These are phyloP conservation scores for Xylaria sp. DNA, from an alignment of 2,329 filamentous ascomycete genomes.

Conservation along the genomic window DNA sequence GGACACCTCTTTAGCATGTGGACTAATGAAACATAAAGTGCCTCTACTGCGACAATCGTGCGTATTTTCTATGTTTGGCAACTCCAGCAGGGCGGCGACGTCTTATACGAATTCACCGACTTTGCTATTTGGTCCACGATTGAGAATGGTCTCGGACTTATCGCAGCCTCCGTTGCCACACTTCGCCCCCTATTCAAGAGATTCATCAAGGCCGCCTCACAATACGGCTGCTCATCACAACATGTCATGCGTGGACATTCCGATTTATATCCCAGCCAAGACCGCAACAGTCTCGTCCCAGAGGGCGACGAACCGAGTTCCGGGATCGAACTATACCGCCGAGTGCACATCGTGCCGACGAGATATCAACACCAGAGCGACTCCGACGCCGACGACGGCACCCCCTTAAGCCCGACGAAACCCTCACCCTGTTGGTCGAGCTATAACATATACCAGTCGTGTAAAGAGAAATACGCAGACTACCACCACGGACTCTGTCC, in stretches of 20 bases:
- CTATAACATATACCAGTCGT: not conserved
- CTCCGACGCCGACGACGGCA: not conserved
- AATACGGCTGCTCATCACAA: not conserved
- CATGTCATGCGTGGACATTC: constrained; percentile 1
- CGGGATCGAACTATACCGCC: not conserved
- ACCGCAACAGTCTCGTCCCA: not conserved
- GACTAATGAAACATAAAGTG: constrained; percentile 24
- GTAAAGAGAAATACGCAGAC: not conserved
- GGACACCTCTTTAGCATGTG: not conserved
- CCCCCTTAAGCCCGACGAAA: not conserved
- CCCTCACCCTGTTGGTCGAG: constrained; percentile 2
- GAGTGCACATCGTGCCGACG: not conserved
- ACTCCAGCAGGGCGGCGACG: constrained; percentile 34
- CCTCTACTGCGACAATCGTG: constrained; percentile 39
- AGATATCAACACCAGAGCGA: not conserved
- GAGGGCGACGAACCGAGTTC: not conserved
- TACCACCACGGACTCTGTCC: constrained; percentile 1
- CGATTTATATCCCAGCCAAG: not conserved
- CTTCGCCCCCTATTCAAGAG: constrained; percentile 33
- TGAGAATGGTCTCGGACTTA: constrained; percentile 39
- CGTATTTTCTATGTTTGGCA: constrained; percentile 39
- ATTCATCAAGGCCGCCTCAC: constrained; percentile 10
- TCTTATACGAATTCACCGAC: constrained; percentile 38
- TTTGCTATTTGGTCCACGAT: constrained; percentile 41
- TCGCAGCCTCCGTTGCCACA: constrained; percentile 37